Evolutionary conservation across 345 rosid species (phyloP), one percentile per base, ranked within the genome.

Genomic region (Populus deltoides): DNA sequence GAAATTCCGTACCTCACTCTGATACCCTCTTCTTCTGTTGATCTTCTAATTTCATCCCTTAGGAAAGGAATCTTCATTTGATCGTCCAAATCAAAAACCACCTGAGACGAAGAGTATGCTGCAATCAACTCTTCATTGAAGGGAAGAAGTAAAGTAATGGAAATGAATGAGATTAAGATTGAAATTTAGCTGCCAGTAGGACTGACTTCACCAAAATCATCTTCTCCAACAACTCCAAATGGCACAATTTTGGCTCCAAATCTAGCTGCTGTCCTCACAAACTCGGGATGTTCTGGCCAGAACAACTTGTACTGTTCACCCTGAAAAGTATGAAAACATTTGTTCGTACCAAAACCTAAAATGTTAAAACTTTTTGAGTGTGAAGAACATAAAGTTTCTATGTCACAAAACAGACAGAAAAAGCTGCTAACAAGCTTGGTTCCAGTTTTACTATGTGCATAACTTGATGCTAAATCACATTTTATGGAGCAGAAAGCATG

Each of bases 211-310:
- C 25, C 51, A n/a, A 82, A 1, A 29, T 82, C 77, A 11, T 78
- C 81, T 76, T 82, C 81, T 70, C 81, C 76, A 10, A 78, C 79
- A 29, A 77, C 67, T 39, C 81, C 77, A 65, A 82, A 79, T 29
- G 77, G 85, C 43, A 45, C 53, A 25, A 70, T 90, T 68, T 89
- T 88, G 75, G 92, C 94, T 15, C 90, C 94, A 75, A 89, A 89
- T 31, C 83, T 76, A 49, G 92, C 91, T 43, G 92, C 94, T 90
- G 89, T 89, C 85, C 91, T 87, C 74, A 91, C 92, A 86, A 91
- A 88, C 76, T 91, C 94, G 68, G 79, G 91, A 51, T 86, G 87
- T 7, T 87, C 81, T 16, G 94, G 91, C 92, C 94, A 91, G 75
- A 89, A 79, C n/a, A 89, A 65, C 74, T 88, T 88, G 73, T 89